Conservation (phyloP, 2,329 filamentous ascomycete genomes). For the Xylaria sp. region DNA sequence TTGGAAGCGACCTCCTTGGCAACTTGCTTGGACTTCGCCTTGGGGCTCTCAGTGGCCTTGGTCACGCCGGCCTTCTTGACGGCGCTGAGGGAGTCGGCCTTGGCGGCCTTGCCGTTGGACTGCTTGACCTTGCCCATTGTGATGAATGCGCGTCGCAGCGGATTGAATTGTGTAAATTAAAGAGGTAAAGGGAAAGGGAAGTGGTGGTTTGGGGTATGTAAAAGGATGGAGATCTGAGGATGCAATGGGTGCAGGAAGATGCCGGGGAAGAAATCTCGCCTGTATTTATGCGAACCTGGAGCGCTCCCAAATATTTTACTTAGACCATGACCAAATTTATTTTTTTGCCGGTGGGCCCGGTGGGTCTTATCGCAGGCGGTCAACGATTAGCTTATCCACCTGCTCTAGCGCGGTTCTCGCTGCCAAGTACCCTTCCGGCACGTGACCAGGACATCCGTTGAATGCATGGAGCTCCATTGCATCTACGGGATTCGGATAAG, state of each 20-base stretch:
- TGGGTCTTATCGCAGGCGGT: slow-evolving; percentile 27
- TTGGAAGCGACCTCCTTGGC: slow-evolving; percentile 56
- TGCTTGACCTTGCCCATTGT: slow-evolving; percentile 65
- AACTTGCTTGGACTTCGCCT: slow-evolving; percentile 61
- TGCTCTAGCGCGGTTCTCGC: background rate
- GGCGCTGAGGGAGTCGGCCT: slow-evolving; percentile 46
- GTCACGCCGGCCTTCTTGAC: slow-evolving; percentile 63
- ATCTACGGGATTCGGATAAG: background rate
- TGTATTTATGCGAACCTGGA: slow-evolving; percentile 25
- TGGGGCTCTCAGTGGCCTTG: slow-evolving; percentile 61
- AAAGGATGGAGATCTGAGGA: background rate
- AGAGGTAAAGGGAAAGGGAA: background rate
- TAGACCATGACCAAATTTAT: slow-evolving; percentile 21
- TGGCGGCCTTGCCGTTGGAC: slow-evolving; percentile 48
- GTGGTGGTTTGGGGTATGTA: background rate
- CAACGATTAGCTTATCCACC: slow-evolving; percentile 9
- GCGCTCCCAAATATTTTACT: slow-evolving; percentile 18
- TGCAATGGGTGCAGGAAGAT: background rate
- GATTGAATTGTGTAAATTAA: slow-evolving; percentile 7
- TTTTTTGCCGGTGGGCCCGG: slow-evolving; percentile 26
- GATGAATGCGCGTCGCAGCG: slow-evolving; percentile 23
- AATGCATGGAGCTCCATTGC: slow-evolving; percentile 9
- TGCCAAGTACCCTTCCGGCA: slow-evolving; percentile 6
- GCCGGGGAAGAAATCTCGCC: slow-evolving; percentile 6
- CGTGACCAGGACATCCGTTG: slow-evolving; percentile 4